Evolutionary conservation across 176 grass and related monocot genomes (phyloP).

Genomic region (Cenchrus americanus): DNA sequence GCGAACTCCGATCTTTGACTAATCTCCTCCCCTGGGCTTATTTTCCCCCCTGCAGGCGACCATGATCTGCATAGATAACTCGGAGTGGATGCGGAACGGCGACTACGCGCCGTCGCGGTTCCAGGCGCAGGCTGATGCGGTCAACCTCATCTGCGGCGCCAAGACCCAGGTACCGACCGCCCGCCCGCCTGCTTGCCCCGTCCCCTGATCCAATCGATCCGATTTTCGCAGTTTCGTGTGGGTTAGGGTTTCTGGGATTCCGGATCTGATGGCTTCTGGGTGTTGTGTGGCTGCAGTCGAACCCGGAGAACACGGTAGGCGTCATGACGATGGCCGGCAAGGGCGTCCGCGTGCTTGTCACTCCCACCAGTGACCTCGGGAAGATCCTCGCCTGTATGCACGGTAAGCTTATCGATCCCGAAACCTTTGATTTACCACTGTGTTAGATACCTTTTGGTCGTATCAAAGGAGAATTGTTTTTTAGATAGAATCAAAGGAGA

Average conservation of each 20-base stretch:
- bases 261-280: slow-evolving; percentile 35
- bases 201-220: slow-evolving; percentile 22
- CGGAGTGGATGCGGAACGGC: slow-evolving; percentile 99
- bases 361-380: slow-evolving; percentile 97
- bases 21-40: background rate
- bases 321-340: slow-evolving; percentile 99
- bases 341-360: slow-evolving; percentile 93
- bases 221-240: background rate
- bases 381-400: slow-evolving; percentile 99
- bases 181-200: background rate
- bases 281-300: slow-evolving; percentile 65
- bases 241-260: slow-evolving; percentile 51
- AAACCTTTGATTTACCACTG: background rate
- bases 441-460: background rate
- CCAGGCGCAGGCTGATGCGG: slow-evolving; percentile 91
- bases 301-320: slow-evolving; percentile 98
- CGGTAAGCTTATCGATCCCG: slow-evolving; percentile 49
- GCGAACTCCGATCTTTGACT: slow-evolving; percentile 9
- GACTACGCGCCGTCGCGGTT: slow-evolving; percentile 87
- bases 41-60: slow-evolving; percentile 68
- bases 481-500: background rate
- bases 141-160: slow-evolving; percentile 96
- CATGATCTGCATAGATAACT: slow-evolving; percentile 99
- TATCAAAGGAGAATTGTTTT: slow-evolving; percentile 15
- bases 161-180: slow-evolving; percentile 74